These are phyloP conservation scores for Stagonosporopsis cucurbitacearum DNA, from an alignment of 2,329 filamentous ascomycete species.

Conservation along the genomic window DNA sequence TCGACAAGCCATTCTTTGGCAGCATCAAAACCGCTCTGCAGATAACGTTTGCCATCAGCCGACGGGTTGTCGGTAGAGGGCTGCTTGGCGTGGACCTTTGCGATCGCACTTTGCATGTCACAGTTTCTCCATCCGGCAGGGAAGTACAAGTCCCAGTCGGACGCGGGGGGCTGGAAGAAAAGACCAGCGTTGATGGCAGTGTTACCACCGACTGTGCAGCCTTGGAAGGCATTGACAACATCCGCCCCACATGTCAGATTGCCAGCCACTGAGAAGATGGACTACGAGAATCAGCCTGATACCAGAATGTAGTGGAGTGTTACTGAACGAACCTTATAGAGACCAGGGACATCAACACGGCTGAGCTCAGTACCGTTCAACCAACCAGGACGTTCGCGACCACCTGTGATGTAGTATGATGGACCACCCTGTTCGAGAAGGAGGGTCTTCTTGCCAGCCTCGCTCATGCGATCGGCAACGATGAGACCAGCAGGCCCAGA, in stretches of 20 bases:
- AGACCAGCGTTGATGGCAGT: slow-evolving; percentile 63
- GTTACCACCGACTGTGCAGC: slow-evolving; percentile 60
- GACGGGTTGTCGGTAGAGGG: slow-evolving; percentile 56
- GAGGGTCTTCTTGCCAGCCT: slow-evolving; percentile 60
- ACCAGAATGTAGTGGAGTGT: no score
- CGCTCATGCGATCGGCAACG: slow-evolving; percentile 59
- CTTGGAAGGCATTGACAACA: slow-evolving; percentile 54
- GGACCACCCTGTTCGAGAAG: slow-evolving; percentile 60
- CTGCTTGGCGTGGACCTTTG: slow-evolving; percentile 54
- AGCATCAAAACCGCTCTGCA: slow-evolving; percentile 57
- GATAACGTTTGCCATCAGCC: slow-evolving; percentile 53
- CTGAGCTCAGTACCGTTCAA: slow-evolving; percentile 56
- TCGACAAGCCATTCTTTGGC: slow-evolving; percentile 60
- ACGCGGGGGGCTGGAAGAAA: slow-evolving; percentile 61
- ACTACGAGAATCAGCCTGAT: slow-evolving; percentile 21
- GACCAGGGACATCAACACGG: slow-evolving; percentile 61
- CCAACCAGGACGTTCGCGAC: slow-evolving; percentile 57
- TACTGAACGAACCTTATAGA: slow-evolving; percentile 47
- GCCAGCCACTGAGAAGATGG: slow-evolving; percentile 54
- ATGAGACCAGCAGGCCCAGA: slow-evolving; percentile 62
- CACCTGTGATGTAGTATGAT: slow-evolving; percentile 59
- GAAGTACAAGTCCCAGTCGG: slow-evolving; percentile 60
- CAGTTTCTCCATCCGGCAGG: slow-evolving; percentile 59
- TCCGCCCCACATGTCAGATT: slow-evolving; percentile 52
- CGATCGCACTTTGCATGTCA: slow-evolving; percentile 57